Conservation (phyloP, 768 basidiomycete genomes). For the Amanita molliuscula region DNA sequence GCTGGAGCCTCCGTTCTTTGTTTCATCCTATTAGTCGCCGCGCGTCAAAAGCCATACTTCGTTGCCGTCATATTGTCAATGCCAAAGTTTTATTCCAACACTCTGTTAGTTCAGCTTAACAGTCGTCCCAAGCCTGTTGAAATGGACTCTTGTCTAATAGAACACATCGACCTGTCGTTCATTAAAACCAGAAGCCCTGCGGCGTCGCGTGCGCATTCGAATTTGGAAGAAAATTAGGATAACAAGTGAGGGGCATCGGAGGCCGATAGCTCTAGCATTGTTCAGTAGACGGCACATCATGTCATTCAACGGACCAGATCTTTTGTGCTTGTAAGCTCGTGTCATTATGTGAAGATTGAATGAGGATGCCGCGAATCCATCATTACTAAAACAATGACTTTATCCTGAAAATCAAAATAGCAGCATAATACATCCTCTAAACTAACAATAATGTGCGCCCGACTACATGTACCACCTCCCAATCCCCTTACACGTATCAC, state of each 20-base stretch:
- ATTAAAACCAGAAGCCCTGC: neutral
- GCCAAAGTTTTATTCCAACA: neutral
- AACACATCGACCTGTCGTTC: neutral
- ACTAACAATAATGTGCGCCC: neutral
- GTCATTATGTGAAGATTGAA: too few species aligned
- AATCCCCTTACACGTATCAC: constrained; percentile 51
- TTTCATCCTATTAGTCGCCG: neutral
- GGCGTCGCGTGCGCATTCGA: neutral
- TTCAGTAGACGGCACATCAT: too few species aligned
- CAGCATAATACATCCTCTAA: neutral
- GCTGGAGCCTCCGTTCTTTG: neutral
- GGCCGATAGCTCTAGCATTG: too few species aligned
- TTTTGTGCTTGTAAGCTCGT: too few species aligned
- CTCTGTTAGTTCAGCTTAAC: neutral
- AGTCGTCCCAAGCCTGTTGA: neutral
- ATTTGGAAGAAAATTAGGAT: neutral
- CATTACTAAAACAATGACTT: too few species aligned
- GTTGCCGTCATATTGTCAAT: neutral
- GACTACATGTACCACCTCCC: constrained; percentile 42
- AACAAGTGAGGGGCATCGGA: neutral
- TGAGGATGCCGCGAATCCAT: too few species aligned
- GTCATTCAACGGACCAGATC: too few species aligned
- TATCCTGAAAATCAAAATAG: too few species aligned
- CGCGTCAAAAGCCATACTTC: neutral
- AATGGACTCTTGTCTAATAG: neutral